Evolutionary conservation across 2,329 filamentous ascomycete species (phyloP).

Genomic region (Cladosporium sp.): DNA sequence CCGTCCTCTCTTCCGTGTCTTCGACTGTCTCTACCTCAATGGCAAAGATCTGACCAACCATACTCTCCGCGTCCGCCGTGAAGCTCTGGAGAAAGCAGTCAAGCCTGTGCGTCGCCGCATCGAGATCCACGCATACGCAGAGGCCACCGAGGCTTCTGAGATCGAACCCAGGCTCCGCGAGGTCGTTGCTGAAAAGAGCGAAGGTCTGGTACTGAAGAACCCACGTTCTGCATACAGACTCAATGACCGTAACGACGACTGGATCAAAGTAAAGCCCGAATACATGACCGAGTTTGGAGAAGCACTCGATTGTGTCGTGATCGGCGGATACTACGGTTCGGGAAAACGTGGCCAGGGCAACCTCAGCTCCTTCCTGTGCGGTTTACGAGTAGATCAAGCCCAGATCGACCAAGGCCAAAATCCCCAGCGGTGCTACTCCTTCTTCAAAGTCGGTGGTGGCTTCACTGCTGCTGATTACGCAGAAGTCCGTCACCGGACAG

Average conservation of each 20-base stretch:
- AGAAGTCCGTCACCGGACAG: slow-evolving; percentile 76
- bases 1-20: slow-evolving; percentile 79
- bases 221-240: slow-evolving; percentile 82
- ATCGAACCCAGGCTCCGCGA: slow-evolving; percentile 79
- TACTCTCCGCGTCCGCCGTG: slow-evolving; percentile 75
- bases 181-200: slow-evolving; percentile 82
- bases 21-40: slow-evolving; percentile 90
- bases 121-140: slow-evolving; percentile 74
- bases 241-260: slow-evolving; percentile 89
- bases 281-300: slow-evolving; percentile 98
- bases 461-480: slow-evolving; percentile 84
- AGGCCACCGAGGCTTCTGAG: slow-evolving; percentile 65
- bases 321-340: slow-evolving; percentile 91
- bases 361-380: slow-evolving; percentile 87
- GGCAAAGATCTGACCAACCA: slow-evolving; percentile 76
- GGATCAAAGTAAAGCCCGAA: slow-evolving; percentile 98
- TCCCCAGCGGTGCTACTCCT: slow-evolving; percentile 81
- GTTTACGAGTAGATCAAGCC: slow-evolving; percentile 73
- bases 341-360: slow-evolving; percentile 74
- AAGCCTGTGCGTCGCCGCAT: slow-evolving; percentile 70
- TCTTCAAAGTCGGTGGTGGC: slow-evolving; percentile 97
- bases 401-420: slow-evolving; percentile 54
- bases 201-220: slow-evolving; percentile 92
- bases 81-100: slow-evolving; percentile 71
- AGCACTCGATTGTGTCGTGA: slow-evolving; percentile 81